Percentiles rank a stretch among this genome's conserved stretches.
phyloP scores from a whole-genome alignment of 345 rosid species.

The Tarenaya hassleriana region DNA sequence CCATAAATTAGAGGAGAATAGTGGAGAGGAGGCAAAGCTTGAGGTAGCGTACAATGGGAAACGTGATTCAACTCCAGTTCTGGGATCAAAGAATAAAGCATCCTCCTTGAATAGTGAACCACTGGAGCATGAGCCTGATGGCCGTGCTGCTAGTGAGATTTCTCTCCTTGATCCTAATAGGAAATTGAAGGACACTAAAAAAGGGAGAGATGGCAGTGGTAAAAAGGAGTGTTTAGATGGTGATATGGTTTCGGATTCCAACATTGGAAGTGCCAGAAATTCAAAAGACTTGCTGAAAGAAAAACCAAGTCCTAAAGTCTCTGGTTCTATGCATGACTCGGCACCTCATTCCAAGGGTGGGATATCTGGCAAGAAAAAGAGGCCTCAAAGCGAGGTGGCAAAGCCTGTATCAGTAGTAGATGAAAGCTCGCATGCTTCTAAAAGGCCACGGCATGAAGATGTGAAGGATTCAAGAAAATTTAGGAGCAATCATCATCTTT shows the following conservation, averaged over 20 bases:
- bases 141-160: conserved; percentile 21
- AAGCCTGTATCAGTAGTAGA: conserved; percentile 31
- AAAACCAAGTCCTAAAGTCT: conserved; percentile 29
- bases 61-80: conserved; percentile 29
- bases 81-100: conserved; percentile 37
- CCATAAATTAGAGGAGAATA: conserved; percentile 31
- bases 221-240: conserved; percentile 23
- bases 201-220: conserved; percentile 28
- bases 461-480: conserved; percentile 25
- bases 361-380: conserved; percentile 32
- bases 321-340: conserved; percentile 25
- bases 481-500: conserved; percentile 29
- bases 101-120: conserved; percentile 29
- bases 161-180: conserved; percentile 27
- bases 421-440: conserved; percentile 40
- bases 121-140: conserved; percentile 31
- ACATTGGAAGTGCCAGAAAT: conserved; percentile 28
- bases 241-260: conserved; percentile 30
- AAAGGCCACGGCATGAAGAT: conserved; percentile 43
- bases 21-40: conserved; percentile 44
- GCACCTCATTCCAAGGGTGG: conserved; percentile 26
- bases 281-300: conserved; percentile 31
- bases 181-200: conserved; percentile 35
- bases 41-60: conserved; percentile 32
- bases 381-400: conserved; percentile 35